Percentiles rank a stretch among this genome's conserved stretches.
These are phyloP conservation scores for Auriscalpium vulgare DNA, from an alignment of 768 basidiomycete species.

Conservation along the genomic window DNA sequence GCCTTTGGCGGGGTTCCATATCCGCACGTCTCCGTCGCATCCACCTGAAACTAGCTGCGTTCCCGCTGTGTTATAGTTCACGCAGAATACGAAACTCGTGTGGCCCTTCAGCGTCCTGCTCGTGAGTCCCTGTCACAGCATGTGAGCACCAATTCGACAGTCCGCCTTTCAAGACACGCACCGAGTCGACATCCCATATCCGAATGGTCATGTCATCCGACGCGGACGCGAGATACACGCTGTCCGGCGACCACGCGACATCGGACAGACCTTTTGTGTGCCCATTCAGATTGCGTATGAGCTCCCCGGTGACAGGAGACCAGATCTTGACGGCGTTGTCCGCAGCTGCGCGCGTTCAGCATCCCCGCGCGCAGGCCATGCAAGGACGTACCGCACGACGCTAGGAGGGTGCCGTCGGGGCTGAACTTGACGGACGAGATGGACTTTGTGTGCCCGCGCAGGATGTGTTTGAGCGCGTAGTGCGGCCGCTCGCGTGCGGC, in stretches of 20 bases:
- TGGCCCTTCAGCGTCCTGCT: slow-evolving; percentile 74
- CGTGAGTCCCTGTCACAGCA: slow-evolving; percentile 47
- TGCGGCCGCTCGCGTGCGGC: slow-evolving; percentile 44
- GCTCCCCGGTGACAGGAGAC: slow-evolving; percentile 73
- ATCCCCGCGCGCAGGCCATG: background rate
- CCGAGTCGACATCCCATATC: slow-evolving; percentile 82
- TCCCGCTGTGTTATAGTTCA: slow-evolving; percentile 84
- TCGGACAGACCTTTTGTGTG: slow-evolving; percentile 84
- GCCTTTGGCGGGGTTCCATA: slow-evolving; percentile 90
- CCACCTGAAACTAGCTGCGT: slow-evolving; percentile 88
- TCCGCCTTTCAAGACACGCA: slow-evolving; percentile 27
- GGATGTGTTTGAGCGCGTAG: slow-evolving; percentile 58
- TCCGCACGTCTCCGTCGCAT: slow-evolving; percentile 85
- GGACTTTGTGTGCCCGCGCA: slow-evolving; percentile 72
- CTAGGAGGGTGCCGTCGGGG: slow-evolving; percentile 75
- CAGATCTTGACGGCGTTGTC: slow-evolving; percentile 77
- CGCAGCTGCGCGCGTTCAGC: slow-evolving; percentile 40
- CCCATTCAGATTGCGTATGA: slow-evolving; percentile 65
- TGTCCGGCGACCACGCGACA: slow-evolving; percentile 83
- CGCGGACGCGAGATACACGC: slow-evolving; percentile 76
- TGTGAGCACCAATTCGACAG: background rate
- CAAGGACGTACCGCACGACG: slow-evolving; percentile 70
- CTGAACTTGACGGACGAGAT: slow-evolving; percentile 91
- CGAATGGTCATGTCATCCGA: slow-evolving; percentile 88
- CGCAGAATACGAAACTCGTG: slow-evolving; percentile 81